These are phyloP conservation scores for Solanum infundibuliforme DNA, from an alignment of 257 asterid genomes.

Conservation along the genomic window DNA sequence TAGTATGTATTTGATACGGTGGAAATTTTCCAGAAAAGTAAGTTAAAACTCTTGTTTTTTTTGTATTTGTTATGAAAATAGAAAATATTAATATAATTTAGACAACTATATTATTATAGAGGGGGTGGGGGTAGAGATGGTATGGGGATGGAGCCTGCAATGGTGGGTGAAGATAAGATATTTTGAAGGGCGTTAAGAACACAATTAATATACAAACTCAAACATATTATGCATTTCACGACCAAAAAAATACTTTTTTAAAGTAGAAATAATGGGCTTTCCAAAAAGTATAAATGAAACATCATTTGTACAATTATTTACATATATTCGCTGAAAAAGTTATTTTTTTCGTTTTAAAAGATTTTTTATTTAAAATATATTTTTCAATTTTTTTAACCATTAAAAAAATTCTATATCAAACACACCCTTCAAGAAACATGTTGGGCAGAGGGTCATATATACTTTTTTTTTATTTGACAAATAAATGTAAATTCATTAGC, in stretches of 20 bases:
- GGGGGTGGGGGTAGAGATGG: background rate
- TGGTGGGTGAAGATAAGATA: background rate
- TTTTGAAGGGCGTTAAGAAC: background rate
- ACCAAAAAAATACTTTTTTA: accelerated
- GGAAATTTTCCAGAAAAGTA: background rate
- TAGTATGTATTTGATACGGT: background rate
- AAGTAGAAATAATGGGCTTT: background rate
- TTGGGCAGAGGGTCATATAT: background rate
- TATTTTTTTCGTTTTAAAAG: no score
- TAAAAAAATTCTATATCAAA: background rate
- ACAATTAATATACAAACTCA: background rate
- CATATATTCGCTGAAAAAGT: background rate
- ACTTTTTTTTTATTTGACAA: background rate
- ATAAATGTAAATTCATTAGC: background rate
- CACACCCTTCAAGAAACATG: background rate
- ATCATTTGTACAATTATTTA: background rate
- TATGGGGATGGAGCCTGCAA: background rate
- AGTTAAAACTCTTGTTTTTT: accelerated
- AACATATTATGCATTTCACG: no score
- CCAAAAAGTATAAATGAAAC: no score
- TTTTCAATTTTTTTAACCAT: background rate
- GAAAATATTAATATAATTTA: background rate
- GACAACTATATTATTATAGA: background rate
- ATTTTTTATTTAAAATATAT: background rate
- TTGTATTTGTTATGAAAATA: background rate